Base-by-base conservation (phyloP, 306 rosid genomes). In the Hippophae rhamnoides region DNA sequence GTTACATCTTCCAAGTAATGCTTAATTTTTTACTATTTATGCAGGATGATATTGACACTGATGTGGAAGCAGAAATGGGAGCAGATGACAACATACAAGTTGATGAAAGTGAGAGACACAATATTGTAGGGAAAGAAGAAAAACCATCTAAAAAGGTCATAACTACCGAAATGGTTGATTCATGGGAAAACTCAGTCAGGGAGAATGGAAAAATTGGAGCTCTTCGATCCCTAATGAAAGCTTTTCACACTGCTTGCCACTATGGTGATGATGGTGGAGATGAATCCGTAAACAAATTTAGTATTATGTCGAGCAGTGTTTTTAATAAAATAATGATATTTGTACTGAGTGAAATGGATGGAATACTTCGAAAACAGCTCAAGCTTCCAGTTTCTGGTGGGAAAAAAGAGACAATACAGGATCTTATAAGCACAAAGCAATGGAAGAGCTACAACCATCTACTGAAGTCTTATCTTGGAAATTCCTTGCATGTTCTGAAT, bases 401-500 rank as follows among this genome's bases (percentile, higher is more conserved):
- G 77, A 92, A 77, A 74, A 83, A 78, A 60, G 96, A 87, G 81
- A 81, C 78, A 53, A 70, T 92, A 53, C 60, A 59, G n/a, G 81
- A 78, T 56, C 78, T 87, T 64, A 83, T 80, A 83, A 61, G 41
- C 78, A 83, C 84, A 54, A 85, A 74, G 68, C 81, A 73, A 50
- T 92, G 96, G 96, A 87, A 72, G 77, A 81, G 46, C 74, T 75
- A 79, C 81, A 79, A 65, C 71, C 89, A 81, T 62, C 64, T 87
- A 14, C 93, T 85, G 71, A 92, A 87, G 79, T 87, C 99, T 12
- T 92, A 92, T 81, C 87, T 92, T 69, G 99, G 96, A 69, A 92
- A 92, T 61, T 76, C 98, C 65, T 78, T 92, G 43, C 95, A 85
- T 63, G 80, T 92, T 70, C 74, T 92, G 81, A 89, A 89, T 78